Evolutionary conservation across 2,329 filamentous ascomycete species (phyloP).

Genomic region (Aureobasidium sp.): DNA sequence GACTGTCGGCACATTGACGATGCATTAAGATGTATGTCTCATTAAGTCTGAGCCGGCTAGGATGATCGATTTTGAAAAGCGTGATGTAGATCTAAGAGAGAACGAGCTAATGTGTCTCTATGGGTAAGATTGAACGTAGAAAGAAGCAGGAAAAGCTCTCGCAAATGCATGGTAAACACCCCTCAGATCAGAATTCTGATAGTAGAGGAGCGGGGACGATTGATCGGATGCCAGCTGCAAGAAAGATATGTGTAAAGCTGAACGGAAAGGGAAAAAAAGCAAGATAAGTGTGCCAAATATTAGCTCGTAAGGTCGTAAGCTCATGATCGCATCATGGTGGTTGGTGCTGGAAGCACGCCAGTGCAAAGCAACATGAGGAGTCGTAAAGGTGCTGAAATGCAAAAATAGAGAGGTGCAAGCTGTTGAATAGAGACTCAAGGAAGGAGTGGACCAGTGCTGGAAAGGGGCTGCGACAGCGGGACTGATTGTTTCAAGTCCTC

Average conservation of each 20-base stretch:
- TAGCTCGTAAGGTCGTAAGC: neutral
- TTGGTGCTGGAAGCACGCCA: neutral
- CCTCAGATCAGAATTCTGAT: neutral
- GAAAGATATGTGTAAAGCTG: neutral
- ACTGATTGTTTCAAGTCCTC: neutral
- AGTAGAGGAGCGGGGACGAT: neutral
- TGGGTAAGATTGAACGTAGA: neutral
- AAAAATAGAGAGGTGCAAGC: neutral
- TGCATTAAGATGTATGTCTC: neutral
- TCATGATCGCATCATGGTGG: conserved; percentile 3
- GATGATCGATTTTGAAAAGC: neutral
- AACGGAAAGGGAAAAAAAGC: neutral
- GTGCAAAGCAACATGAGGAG: neutral
- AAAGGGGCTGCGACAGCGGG: neutral
- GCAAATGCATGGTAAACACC: neutral
- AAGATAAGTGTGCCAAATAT: neutral
- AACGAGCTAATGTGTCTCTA: neutral
- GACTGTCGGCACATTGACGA: too few species aligned
- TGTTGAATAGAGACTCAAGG: neutral
- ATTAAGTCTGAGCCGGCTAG: neutral
- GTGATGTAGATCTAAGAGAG: neutral
- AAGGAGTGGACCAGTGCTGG: neutral
- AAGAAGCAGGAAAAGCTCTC: neutral
- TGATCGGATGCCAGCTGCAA: neutral
- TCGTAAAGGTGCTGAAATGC: neutral